Base-by-base conservation (phyloP, 345 rosid species). In the Syzygium aqueum region DNA sequence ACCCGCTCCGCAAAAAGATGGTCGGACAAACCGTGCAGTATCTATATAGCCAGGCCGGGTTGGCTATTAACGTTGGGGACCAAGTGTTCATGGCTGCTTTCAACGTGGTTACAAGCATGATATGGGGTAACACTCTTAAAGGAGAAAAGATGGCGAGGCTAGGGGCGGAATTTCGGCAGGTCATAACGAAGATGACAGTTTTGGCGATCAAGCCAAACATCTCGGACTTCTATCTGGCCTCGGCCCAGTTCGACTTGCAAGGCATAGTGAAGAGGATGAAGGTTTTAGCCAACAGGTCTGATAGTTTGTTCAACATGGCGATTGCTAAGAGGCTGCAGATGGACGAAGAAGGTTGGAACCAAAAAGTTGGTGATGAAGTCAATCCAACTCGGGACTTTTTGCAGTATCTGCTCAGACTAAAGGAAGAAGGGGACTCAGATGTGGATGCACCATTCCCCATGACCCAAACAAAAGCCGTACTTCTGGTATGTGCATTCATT, bases 161-260 rank as follows among this genome's bases (percentile, higher is more conserved):
- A 12, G 67, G 67, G 67, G 30, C 8, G 16, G 67, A 61, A 61
- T 61, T 61, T 61, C 67, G 16, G 67, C 33, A 61, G 30, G 2
- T 27, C 67, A 0, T 59, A n/a, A 59, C 8, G 14, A 8, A n/a
- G 67, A 27, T 14, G 33, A 59, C 30, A 11, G 67, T 25, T 61
- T 16, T 90, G n/a, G 30, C 90, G 43, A 92, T 89, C 21, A 49
- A 27, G 37, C 93, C 92, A 1, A 92, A 95, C 82, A 4, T 95
- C 51, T 94, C 95, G 5, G 96, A 95, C 82, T 95, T 94, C 85
- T 92, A 88, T 17, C 96, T 96, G 2, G 52, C 53, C 52, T 30
- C 94, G 89, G 92, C 89, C 1, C 84, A 91, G 84, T 92, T 93
- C 28, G 96, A 94, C 87, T 88, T 94, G 87, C 96, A 95, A 88